Base-by-base conservation (phyloP, 202 grass and related monocot species). In the Schoenoplectus triqueter region DNA sequence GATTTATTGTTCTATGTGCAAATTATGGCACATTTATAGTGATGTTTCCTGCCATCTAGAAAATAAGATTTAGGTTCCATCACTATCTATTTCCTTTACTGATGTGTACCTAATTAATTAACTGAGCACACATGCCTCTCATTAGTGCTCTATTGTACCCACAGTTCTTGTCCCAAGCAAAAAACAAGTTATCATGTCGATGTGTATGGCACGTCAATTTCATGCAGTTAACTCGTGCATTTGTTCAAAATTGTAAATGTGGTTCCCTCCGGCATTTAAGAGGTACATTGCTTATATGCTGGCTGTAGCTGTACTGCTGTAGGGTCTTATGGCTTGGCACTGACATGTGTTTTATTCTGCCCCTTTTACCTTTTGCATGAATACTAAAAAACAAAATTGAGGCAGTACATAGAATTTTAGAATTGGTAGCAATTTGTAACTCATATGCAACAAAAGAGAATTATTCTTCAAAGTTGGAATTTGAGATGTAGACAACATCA, bases 171-270 rank as follows among this genome's bases (percentile, higher is more conserved):
- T 60, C 44, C 2, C 74, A n/a, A 44, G 10, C 52, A 56, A 56
- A 56, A 56, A 14, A 78, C 44, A 61, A 59, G 13, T 18, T 18
- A 60, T 61, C 52, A 61, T 45, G 51, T 55, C 73, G 10, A 79
- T 41, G 17, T 79, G 40, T 8, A 62, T 61, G 55, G 39, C 7
- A 79, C 13, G 55, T 79, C 75, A 79, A 78, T 44, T 79, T 79
- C 39, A 79, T 61, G 55, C 73, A 45, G 75, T 79, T 79, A 45
- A 78, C 44, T 75, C 13, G 72, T 75, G 39, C 49, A 75, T 75
- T 50, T 55, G 19, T 17, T 75, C 0, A 75, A 55, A 55, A 52
- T 11, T 74, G 7, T 19, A 14, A 55, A 54, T 39, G 49, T 75
- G 48, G 72, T 75, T 54, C 44, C 49, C 49, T 61, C 54, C 15